Conservation (phyloP, 208 protist species). For the Plasmodiophora brassicae region DNA sequence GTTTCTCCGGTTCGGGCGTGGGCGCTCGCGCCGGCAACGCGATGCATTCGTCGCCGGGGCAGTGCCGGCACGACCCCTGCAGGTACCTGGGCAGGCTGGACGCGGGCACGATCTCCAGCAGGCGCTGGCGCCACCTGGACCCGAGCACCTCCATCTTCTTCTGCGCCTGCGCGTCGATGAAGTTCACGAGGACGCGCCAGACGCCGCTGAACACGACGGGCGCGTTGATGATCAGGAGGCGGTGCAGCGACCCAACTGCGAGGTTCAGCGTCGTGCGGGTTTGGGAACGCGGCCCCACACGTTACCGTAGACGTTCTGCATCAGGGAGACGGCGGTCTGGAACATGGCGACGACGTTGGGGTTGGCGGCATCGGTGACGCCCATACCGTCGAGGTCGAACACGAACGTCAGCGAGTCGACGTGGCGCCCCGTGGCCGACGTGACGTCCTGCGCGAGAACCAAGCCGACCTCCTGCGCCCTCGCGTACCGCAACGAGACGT, state of each 20-base stretch:
- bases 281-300: not conserved
- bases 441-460: not conserved
- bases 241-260: not conserved
- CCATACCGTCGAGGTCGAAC: not conserved
- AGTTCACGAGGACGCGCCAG: not conserved
- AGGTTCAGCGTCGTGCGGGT: not conserved
- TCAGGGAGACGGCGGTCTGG: not conserved
- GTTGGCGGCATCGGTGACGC: not conserved
- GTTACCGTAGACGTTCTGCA: slow-evolving; percentile 24
- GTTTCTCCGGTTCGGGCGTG: too few species aligned
- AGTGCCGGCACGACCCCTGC: not conserved
- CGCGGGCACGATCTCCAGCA: not conserved
- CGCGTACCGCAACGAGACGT: not conserved
- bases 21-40: too few species aligned
- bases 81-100: slow-evolving; percentile 16
- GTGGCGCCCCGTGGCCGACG: not conserved
- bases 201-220: not conserved
- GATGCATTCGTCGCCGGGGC: not conserved
- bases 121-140: not conserved
- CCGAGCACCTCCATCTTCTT: not conserved
- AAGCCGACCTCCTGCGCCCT: not conserved
- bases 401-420: slow-evolving; percentile 3
- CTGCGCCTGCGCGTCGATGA: not conserved
- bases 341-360: not conserved
- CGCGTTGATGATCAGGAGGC: not conserved